These are phyloP conservation scores for Areca catechu DNA, from an alignment of 176 grass and related monocot species.

Conservation along the genomic window DNA sequence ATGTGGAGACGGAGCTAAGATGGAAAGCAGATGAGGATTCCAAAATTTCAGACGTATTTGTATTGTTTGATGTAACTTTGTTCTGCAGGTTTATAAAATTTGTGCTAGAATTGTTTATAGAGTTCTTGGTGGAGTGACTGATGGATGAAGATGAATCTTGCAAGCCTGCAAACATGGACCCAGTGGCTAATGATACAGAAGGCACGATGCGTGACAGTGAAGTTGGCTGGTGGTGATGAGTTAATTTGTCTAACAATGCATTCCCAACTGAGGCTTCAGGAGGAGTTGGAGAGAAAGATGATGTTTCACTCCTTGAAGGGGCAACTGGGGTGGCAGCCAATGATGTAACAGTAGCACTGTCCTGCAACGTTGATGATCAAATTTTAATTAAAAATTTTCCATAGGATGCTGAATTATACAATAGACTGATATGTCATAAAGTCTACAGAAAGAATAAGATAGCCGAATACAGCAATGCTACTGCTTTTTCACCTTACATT, in stretches of 20 bases:
- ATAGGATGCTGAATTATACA: no score
- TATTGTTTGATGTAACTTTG: conserved; percentile 53
- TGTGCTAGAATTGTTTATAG: conserved; percentile 35
- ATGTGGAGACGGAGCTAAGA: conserved; percentile 30
- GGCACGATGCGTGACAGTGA: conserved; percentile 38
- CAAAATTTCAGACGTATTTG: conserved; percentile 27
- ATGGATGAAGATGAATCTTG: conserved; percentile 47
- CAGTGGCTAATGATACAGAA: conserved; percentile 42
- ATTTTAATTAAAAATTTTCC: no score
- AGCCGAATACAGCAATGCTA: no score
- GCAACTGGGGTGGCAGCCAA: conserved; percentile 24
- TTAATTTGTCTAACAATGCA: conserved; percentile 46
- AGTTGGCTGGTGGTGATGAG: conserved; percentile 34
- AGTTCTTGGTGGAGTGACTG: conserved; percentile 39
- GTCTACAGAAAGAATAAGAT: no score
- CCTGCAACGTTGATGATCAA: conserved; percentile 27
- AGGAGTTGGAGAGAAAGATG: conserved; percentile 17
- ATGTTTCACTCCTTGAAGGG: conserved; percentile 53
- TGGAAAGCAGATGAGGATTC: conserved; percentile 33
- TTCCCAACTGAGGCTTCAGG: conserved; percentile 38
- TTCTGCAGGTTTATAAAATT: conserved; percentile 56
- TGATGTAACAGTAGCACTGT: conserved; percentile 29
- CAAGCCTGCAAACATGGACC: conserved; percentile 39
- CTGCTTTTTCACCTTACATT: no score
- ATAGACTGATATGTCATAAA: no score